phyloP scores from a whole-genome alignment of 345 rosid genomes.

The Jatropha curcas region DNA sequence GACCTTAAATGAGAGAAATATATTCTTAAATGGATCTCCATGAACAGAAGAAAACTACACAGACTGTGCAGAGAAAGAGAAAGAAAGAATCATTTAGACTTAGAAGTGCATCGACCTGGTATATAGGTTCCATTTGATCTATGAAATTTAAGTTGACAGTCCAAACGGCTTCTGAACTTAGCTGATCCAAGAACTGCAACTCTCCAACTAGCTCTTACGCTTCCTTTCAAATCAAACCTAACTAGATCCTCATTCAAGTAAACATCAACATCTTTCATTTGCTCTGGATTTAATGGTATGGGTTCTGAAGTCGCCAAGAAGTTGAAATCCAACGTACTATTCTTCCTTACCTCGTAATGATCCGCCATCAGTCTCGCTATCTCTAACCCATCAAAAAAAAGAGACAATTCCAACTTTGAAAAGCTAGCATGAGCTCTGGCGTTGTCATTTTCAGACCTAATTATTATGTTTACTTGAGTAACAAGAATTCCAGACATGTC shows the following conservation, averaged over 20 bases:
- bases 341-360: constrained; percentile 64
- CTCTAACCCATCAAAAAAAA: constrained; percentile 46
- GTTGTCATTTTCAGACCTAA: constrained; percentile 69
- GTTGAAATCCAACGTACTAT: constrained; percentile 33
- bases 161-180: constrained; percentile 48
- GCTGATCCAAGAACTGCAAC: constrained; percentile 68
- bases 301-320: constrained; percentile 61
- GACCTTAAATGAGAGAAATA: too few species aligned
- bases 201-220: constrained; percentile 63
- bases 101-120: constrained; percentile 56
- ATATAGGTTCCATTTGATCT: constrained; percentile 40
- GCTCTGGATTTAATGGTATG: constrained; percentile 51
- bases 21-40: too few species aligned
- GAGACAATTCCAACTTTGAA: constrained; percentile 35
- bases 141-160: constrained; percentile 63
- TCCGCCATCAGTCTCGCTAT: constrained; percentile 50
- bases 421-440: constrained; percentile 63
- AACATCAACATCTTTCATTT: constrained; percentile 36
- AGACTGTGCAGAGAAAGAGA: too few species aligned
- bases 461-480: constrained; percentile 54
- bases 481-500: constrained; percentile 46
- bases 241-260: constrained; percentile 52
- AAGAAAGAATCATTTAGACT: constrained; percentile 40
- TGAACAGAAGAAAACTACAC: too few species aligned
- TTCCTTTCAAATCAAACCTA: constrained; percentile 63